These are phyloP conservation scores for Trichoderma guizhouense DNA, from an alignment of 2,329 filamentous ascomycete species.

Conservation along the genomic window DNA sequence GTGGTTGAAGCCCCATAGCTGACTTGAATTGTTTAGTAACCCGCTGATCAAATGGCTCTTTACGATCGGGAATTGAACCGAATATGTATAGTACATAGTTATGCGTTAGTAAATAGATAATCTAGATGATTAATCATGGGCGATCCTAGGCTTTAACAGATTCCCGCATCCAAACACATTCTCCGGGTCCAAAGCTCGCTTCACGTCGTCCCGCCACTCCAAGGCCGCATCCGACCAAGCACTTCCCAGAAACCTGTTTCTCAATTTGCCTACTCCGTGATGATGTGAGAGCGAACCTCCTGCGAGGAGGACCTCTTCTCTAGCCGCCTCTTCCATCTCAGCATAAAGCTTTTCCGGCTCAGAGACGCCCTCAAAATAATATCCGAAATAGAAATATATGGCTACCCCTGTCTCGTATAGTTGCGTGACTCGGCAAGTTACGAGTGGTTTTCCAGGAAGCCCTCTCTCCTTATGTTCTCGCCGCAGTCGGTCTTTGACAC, in stretches of 20 bases:
- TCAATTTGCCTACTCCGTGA: not conserved
- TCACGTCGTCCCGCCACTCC: not conserved
- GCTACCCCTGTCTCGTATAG: not conserved
- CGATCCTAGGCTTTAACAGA: not conserved
- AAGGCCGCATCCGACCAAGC: not conserved
- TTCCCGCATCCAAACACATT: not conserved
- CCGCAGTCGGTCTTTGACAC: not conserved
- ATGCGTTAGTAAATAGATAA: not conserved
- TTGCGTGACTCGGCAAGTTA: not conserved
- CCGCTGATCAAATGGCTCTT: too few species aligned
- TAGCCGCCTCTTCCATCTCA: not conserved
- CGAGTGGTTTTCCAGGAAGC: not conserved
- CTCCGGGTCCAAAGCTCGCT: not conserved
- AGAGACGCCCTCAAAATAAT: not conserved
- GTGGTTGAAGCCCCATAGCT: too few species aligned
- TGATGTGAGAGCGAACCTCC: slow-evolving; percentile 1
- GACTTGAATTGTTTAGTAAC: too few species aligned
- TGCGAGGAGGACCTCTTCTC: not conserved
- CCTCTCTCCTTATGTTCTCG: not conserved
- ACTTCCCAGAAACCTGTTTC: not conserved
- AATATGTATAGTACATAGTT: too few species aligned
- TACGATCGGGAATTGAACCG: too few species aligned
- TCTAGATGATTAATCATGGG: not conserved
- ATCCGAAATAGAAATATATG: not conserved
- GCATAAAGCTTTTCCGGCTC: not conserved